Conservation (phyloP, 208 protist species). For the Polymyxa betae region DNA sequence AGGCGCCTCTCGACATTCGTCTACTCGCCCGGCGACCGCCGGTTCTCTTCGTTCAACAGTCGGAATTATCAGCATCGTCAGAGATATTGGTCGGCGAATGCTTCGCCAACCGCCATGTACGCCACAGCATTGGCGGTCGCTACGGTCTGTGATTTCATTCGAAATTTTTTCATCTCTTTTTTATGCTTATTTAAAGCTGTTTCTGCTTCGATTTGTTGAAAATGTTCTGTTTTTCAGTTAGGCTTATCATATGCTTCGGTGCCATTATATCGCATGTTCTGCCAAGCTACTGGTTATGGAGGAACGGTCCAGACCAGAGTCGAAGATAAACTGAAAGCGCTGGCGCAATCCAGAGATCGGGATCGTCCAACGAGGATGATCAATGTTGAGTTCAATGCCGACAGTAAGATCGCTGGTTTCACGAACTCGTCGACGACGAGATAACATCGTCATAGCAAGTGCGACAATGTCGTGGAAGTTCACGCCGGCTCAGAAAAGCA, state of each 20-base stretch:
- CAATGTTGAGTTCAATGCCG: neutral
- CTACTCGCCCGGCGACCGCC: too few relatives aligned
- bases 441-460: slow-evolving; percentile 27
- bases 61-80: too few relatives aligned
- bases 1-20: too few relatives aligned
- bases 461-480: slow-evolving; percentile 62
- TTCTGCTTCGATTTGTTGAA: too few relatives aligned
- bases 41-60: too few relatives aligned
- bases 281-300: slow-evolving; percentile 66
- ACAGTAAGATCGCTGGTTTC: slow-evolving; percentile 37
- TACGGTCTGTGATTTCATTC: too few relatives aligned
- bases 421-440: slow-evolving; percentile 1
- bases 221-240: too few relatives aligned
- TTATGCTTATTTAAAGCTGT: too few relatives aligned
- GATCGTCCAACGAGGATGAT: neutral
- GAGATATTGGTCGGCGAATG: too few relatives aligned
- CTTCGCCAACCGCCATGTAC: neutral
- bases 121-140: neutral
- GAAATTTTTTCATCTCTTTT: too few relatives aligned
- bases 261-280: slow-evolving; percentile 66
- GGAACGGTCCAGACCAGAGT: slow-evolving; percentile 58
- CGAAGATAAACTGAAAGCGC: slow-evolving; percentile 47
- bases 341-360: neutral
- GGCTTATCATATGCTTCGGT: slow-evolving; percentile 67
- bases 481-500: slow-evolving; percentile 55